Conservation (phyloP, 2,329 filamentous ascomycete genomes). For the Clonostachys rhizophaga region DNA sequence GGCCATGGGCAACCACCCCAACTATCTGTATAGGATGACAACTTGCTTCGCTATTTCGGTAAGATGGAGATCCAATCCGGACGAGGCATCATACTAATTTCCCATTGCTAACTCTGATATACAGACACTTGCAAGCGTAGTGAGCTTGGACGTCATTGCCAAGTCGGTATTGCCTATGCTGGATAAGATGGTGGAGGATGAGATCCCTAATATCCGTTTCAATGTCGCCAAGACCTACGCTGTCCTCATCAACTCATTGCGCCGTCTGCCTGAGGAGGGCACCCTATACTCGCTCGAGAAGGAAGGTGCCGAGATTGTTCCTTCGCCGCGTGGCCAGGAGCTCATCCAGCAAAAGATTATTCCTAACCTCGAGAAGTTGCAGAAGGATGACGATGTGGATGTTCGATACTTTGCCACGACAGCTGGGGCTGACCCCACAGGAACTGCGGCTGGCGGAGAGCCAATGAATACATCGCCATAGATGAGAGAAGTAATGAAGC, state of each 20-base stretch:
- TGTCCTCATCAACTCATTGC: slow-evolving; percentile 84
- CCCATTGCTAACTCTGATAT: slow-evolving; percentile 11
- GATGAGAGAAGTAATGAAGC: slow-evolving; percentile 45
- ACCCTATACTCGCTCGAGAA: slow-evolving; percentile 85
- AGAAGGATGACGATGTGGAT: slow-evolving; percentile 96
- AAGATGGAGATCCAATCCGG: slow-evolving; percentile 32
- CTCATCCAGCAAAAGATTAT: slow-evolving; percentile 83
- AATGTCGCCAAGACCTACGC: slow-evolving; percentile 98
- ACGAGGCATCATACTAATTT: background rate
- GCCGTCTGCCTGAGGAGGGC: slow-evolving; percentile 82
- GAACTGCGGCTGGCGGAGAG: slow-evolving; percentile 41
- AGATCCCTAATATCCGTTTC: slow-evolving; percentile 98
- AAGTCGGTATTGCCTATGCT: slow-evolving; percentile 94
- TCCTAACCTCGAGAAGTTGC: slow-evolving; percentile 88
- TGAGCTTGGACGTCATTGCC: slow-evolving; percentile 89
- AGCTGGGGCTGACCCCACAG: slow-evolving; percentile 60
- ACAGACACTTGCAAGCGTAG: slow-evolving; percentile 87
- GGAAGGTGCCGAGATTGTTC: slow-evolving; percentile 54
- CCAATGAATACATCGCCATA: slow-evolving; percentile 65
- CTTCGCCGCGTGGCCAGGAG: slow-evolving; percentile 70
- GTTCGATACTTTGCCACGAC: slow-evolving; percentile 97
- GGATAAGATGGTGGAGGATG: slow-evolving; percentile 87
- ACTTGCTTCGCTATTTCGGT: slow-evolving; percentile 99
- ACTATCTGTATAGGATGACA: slow-evolving; percentile 99
- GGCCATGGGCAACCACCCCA: slow-evolving; percentile 96